These are phyloP conservation scores for Pseudopyricularia cyperi DNA, from an alignment of 2,329 filamentous ascomycete species.

Conservation along the genomic window DNA sequence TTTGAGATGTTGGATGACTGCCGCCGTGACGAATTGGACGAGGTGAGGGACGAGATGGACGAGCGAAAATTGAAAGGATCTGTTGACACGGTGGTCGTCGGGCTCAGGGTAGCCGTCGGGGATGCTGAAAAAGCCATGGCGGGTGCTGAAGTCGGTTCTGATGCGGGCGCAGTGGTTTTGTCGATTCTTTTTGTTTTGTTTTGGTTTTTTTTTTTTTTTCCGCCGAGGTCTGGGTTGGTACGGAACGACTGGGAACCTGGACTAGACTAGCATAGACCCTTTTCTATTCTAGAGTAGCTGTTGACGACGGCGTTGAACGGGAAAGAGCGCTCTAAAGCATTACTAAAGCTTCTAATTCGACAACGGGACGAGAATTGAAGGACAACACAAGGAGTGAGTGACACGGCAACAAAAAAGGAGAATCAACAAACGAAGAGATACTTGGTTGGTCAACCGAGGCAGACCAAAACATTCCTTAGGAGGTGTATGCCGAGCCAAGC, in stretches of 20 bases:
- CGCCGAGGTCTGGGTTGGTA: background rate
- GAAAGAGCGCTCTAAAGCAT: background rate
- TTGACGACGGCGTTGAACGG: background rate
- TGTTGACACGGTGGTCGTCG: constrained; percentile 22
- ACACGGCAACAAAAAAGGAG: too few species aligned
- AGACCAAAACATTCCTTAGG: too few species aligned
- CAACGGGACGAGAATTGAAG: too few species aligned
- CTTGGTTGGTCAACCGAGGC: too few species aligned
- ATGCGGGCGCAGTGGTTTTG: too few species aligned
- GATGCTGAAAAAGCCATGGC: constrained; percentile 30
- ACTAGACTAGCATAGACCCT: too few species aligned
- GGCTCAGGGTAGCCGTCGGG: constrained; percentile 29
- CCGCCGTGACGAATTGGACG: constrained; percentile 49
- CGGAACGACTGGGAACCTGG: too few species aligned
- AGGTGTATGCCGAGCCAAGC: too few species aligned
- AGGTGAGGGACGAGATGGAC: constrained; percentile 42
- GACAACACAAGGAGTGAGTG: background rate
- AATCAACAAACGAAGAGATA: too few species aligned
- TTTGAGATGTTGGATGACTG: constrained; percentile 68
- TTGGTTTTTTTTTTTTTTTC: background rate
- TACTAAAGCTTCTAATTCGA: too few species aligned
- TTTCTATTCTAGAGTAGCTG: too few species aligned
- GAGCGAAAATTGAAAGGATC: constrained; percentile 39
- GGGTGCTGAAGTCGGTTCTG: background rate
- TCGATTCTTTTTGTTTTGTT: background rate